A percentile compares a stretch with the other conserved stretches of the same genome.
These are phyloP conservation scores for Ophiostoma piceae DNA, from an alignment of 2,329 filamentous ascomycete species.

Conservation along the genomic window DNA sequence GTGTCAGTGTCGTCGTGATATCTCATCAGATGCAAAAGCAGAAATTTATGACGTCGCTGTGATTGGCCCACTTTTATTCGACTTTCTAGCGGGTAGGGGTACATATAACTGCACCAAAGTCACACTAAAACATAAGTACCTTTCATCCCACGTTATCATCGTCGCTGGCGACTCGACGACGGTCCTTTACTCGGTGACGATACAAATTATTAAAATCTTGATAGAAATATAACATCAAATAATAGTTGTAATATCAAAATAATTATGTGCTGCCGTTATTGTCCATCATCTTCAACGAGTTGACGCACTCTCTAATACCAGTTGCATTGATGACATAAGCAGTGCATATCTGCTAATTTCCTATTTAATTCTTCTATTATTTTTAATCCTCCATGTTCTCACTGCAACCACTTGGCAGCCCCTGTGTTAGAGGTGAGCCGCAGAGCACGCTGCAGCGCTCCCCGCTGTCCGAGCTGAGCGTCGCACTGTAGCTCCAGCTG, in stretches of 20 bases:
- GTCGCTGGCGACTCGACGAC: neutral
- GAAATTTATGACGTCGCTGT: conserved; percentile 25
- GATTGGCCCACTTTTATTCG: conserved; percentile 20
- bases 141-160: neutral
- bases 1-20: neutral
- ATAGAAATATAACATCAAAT: no score
- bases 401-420: neutral
- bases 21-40: neutral
- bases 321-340: neutral
- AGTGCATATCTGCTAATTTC: neutral
- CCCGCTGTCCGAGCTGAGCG: neutral
- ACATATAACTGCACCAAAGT: neutral
- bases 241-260: no score
- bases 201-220: no score
- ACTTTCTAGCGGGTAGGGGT: neutral
- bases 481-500: no score
- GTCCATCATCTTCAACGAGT: no score
- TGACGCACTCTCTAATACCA: neutral
- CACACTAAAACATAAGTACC: neutral
- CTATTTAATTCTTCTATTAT: neutral
- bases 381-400: neutral
- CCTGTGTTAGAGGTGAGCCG: neutral
- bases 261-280: no score
- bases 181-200: neutral
- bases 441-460: neutral